These are phyloP conservation scores for Nakazawaea siamensis DNA, from an alignment of 805 yeast genomes.

Conservation along the genomic window DNA sequence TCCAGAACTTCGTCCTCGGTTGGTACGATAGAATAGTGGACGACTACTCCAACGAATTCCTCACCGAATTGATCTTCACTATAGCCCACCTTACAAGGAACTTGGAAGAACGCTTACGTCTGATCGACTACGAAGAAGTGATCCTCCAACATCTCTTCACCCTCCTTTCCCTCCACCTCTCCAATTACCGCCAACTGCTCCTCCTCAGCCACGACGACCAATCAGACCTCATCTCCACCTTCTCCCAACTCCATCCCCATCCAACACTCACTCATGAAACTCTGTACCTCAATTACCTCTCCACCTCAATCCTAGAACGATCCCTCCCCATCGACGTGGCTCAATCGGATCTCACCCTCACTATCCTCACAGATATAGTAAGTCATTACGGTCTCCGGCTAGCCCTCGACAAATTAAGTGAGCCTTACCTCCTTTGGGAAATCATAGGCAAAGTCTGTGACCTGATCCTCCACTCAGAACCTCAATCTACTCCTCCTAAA, in stretches of 20 bases:
- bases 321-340: conserved; percentile 32
- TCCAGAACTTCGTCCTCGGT: conserved; percentile 35
- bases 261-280: conserved; percentile 7
- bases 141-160: conserved; percentile 37
- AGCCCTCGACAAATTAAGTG: conserved; percentile 34
- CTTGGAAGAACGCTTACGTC: conserved; percentile 25
- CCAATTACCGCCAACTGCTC: conserved; percentile 19
- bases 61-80: conserved; percentile 28
- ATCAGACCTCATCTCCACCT: conserved; percentile 23
- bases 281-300: conserved; percentile 26
- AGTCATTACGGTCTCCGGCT: conserved; percentile 34
- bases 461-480: neutral
- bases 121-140: conserved; percentile 26
- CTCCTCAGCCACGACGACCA: neutral
- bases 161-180: conserved; percentile 29
- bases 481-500: conserved; percentile 8
- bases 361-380: conserved; percentile 30
- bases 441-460: conserved; percentile 20
- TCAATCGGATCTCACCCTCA: conserved; percentile 28
- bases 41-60: conserved; percentile 27
- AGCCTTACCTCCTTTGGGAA: conserved; percentile 45
- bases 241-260: conserved; percentile 26
- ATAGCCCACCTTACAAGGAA: conserved; percentile 31
- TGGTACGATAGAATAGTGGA: conserved; percentile 37
- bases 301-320: conserved; percentile 24